phyloP scores from a whole-genome alignment of 2,329 filamentous ascomycete genomes.

The Alternaria gaisen region DNA sequence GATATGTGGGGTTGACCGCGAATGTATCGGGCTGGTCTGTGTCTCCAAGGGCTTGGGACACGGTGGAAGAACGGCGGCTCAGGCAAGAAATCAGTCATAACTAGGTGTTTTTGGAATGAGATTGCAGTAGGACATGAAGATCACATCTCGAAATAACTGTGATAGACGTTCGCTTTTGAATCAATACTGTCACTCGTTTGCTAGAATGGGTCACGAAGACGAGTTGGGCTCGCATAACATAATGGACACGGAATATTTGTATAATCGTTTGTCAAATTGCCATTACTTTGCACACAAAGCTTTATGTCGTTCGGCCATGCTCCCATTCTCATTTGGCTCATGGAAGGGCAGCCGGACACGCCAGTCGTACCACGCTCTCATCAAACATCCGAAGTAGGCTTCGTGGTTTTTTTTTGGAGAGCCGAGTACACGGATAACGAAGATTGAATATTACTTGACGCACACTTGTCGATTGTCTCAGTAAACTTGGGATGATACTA shows the following conservation, averaged over 20 bases:
- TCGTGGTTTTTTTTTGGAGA: background rate
- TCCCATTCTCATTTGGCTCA: background rate
- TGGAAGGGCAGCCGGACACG: background rate
- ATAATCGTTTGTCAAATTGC: constrained; percentile 16
- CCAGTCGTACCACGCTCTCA: background rate
- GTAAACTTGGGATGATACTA: background rate
- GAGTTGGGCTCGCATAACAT: background rate
- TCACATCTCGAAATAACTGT: background rate
- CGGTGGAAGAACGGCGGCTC: constrained; percentile 5
- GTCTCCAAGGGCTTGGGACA: constrained; percentile 18
- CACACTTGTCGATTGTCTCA: background rate
- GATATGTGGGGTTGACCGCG: constrained; percentile 7
- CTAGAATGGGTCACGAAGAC: background rate
- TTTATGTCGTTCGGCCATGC: background rate
- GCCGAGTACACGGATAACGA: background rate
- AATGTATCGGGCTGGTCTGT: constrained; percentile 34
- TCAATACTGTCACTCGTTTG: constrained; percentile 10
- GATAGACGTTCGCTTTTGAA: background rate
- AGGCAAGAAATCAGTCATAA: constrained; percentile 7
- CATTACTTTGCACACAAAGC: background rate
- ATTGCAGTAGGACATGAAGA: background rate
- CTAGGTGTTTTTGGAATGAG: background rate
- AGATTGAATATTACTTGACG: background rate
- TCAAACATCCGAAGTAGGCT: background rate
- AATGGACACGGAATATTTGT: background rate